These are phyloP conservation scores for Boletus semigastroideus DNA, from an alignment of 1,284 basidiomycete genomes.

Conservation along the genomic window DNA sequence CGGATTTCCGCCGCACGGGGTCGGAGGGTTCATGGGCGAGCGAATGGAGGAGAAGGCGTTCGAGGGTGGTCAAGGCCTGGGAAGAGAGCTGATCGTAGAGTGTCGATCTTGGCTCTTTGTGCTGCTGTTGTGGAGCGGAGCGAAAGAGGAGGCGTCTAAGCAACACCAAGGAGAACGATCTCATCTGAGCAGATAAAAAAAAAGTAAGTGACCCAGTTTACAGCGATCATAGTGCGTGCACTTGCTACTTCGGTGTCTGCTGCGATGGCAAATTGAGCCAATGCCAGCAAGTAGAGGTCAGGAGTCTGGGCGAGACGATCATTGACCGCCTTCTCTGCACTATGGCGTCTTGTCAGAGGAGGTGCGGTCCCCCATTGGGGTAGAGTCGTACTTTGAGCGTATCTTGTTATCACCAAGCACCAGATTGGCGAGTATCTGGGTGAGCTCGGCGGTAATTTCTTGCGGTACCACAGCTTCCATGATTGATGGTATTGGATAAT, in stretches of 20 bases:
- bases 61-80: constrained; percentile 62
- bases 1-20: constrained; percentile 63
- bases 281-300: constrained; percentile 71
- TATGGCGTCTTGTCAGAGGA: constrained; percentile 28
- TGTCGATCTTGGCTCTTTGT: constrained; percentile 42
- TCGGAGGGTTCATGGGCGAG: constrained; percentile 57
- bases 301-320: constrained; percentile 72
- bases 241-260: constrained; percentile 73
- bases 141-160: constrained; percentile 75
- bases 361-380: background rate
- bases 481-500: background rate
- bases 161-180: constrained; percentile 77
- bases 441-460: constrained; percentile 68
- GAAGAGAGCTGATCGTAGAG: constrained; percentile 74
- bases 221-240: constrained; percentile 16
- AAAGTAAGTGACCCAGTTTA: constrained; percentile 12
- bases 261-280: constrained; percentile 70
- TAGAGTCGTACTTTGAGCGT: constrained; percentile 47
- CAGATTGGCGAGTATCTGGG: constrained; percentile 79
- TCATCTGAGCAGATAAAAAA: constrained; percentile 52
- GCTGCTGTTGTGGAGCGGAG: constrained; percentile 35
- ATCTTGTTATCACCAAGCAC: constrained; percentile 79
- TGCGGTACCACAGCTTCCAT: constrained; percentile 54
- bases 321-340: constrained; percentile 77
- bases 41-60: constrained; percentile 67